Percentiles rank a stretch among this genome's conserved stretches.
Evolutionary conservation across 331 rosid species (phyloP).

Genomic region (Phaseolus coccineus): DNA sequence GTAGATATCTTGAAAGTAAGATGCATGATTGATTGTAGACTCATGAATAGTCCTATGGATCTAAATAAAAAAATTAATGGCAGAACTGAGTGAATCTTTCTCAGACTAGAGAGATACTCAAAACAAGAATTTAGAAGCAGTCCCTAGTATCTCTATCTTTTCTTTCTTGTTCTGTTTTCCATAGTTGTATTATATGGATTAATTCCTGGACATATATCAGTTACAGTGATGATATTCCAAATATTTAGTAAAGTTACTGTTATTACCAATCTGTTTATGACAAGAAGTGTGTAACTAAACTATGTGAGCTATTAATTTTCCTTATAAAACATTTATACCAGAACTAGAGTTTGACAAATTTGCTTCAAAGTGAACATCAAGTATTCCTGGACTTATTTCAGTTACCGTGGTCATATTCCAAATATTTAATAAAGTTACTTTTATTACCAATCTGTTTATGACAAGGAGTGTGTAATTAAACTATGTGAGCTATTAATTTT

Average conservation of each 20-base stretch:
- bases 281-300: conserved; percentile 1
- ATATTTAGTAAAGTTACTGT: conserved; percentile 23
- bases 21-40: too few species aligned
- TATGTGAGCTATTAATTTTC: conserved; percentile 37
- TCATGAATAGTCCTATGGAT: too few species aligned
- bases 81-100: too few species aligned
- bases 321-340: conserved; percentile 13
- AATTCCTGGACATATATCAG: conserved; percentile 16
- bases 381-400: conserved; percentile 6
- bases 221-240: conserved; percentile 11
- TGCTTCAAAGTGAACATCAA: conserved; percentile 17
- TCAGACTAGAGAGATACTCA: too few species aligned
- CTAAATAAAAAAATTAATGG: too few species aligned
- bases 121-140: background rate
- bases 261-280: conserved; percentile 7
- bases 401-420: conserved; percentile 17
- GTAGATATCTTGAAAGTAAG: too few species aligned
- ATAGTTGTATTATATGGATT: conserved; percentile 18
- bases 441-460: conserved; percentile 9
- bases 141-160: conserved; percentile 20
- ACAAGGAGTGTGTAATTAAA: conserved; percentile 1
- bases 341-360: conserved; percentile 4
- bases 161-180: conserved; percentile 25
- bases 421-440: conserved; percentile 22
- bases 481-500: conserved; percentile 36